Evolutionary conservation across 495 filamentous ascomycete genomes (phyloP).

Genomic region (Aspergillus taichungensis): DNA sequence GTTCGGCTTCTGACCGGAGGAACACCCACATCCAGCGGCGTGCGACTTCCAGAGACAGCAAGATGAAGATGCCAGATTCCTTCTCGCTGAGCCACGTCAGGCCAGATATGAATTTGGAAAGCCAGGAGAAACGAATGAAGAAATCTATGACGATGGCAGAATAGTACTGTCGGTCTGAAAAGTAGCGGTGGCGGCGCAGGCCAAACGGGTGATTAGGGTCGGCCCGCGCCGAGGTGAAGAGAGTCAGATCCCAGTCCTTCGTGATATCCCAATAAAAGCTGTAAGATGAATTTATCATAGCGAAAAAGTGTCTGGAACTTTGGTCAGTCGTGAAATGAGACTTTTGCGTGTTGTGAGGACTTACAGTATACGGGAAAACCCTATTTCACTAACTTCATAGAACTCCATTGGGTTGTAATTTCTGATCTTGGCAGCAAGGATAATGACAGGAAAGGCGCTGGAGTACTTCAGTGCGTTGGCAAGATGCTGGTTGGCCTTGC

Average conservation of each 20-base stretch:
- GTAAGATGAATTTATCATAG: slow-evolving; percentile 75
- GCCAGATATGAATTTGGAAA: slow-evolving; percentile 69
- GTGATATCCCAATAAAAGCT: slow-evolving; percentile 98
- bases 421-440: slow-evolving; percentile 64
- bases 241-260: slow-evolving; percentile 90
- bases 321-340: background rate
- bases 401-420: slow-evolving; percentile 49
- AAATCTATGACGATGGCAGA: slow-evolving; percentile 70
- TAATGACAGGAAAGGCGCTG: slow-evolving; percentile 83
- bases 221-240: slow-evolving; percentile 51
- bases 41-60: slow-evolving; percentile 77
- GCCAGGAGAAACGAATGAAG: slow-evolving; percentile 80
- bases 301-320: slow-evolving; percentile 46
- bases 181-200: slow-evolving; percentile 61
- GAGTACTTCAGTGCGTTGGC: slow-evolving; percentile 91
- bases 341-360: background rate
- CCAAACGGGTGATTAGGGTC: slow-evolving; percentile 64
- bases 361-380: slow-evolving; percentile 50
- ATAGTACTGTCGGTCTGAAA: slow-evolving; percentile 71
- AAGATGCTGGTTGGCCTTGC: slow-evolving; percentile 71
- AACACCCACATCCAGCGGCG: slow-evolving; percentile 96
- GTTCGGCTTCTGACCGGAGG: slow-evolving; percentile 89
- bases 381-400: slow-evolving; percentile 47
- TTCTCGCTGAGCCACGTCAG: slow-evolving; percentile 74
- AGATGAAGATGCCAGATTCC: slow-evolving; percentile 78